Base-by-base conservation (phyloP, 2,329 filamentous ascomycete genomes). In the Scytalidium sp. region DNA sequence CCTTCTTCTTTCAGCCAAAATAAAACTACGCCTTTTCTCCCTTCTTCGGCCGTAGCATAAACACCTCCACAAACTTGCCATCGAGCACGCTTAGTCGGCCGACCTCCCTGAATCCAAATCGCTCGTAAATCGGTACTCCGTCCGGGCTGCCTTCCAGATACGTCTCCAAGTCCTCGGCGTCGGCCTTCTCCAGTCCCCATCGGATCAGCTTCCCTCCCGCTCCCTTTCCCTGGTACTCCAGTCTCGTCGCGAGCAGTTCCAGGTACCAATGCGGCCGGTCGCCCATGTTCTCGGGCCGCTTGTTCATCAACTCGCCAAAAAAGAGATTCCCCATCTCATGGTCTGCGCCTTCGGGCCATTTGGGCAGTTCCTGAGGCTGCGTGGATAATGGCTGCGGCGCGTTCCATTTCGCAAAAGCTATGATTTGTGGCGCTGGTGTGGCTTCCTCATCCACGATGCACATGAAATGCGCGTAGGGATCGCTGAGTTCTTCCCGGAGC, bases 131-230 rank as follows among this genome's bases (percentile, higher is more conserved):
- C 1, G 64, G 67, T 50, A 65, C 70, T 2, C 75, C 78, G 15
- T 68, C 69, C 0, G 68, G 70, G 42, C 77, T 79, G 8, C 76
- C 74, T 51, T 81, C 76, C 1, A 82, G 60, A 59, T 75, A 82
- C 9, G 71, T 68, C 41, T 74, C 70, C 13, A 66, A 54, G 0
- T 69, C 65, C 1, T 67, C 70, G 4, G 61, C 64, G 56, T 80
- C 76, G 1, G 75, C 75, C 52, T 63, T 66, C 21, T 69, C 60
- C 6, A 73, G 50, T 0, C 78, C 79, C 75, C 75, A 81, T 21
- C 62, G 60, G 36, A 81, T 56, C 19, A 82, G 47, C 23, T 63
- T 60, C 13, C 66, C 66, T 0, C 70, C 75, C 0, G 71, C 69
- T 0, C 79, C 78, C 36, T 64, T 70, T 1, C 78, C 70, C 59